These are phyloP conservation scores for Malus orientalis DNA, from an alignment of 306 rosid genomes.

Conservation along the genomic window DNA sequence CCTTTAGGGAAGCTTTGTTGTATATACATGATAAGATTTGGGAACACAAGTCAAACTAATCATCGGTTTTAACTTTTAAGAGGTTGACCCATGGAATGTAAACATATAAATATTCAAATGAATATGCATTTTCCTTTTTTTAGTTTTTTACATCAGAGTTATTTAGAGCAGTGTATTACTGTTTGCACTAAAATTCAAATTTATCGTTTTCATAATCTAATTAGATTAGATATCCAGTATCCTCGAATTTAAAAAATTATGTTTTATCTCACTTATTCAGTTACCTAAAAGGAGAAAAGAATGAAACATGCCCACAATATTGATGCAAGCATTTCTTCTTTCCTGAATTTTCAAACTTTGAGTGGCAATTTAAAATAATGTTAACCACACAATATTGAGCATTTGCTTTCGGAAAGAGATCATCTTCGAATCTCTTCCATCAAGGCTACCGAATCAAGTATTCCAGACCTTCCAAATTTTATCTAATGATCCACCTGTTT, in stretches of 20 bases:
- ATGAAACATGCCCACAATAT: not conserved
- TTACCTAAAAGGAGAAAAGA: not conserved
- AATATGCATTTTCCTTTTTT: not conserved
- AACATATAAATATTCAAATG: conserved; percentile 13
- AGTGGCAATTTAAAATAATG: not conserved
- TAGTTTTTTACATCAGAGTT: too few species aligned
- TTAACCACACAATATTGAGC: not conserved
- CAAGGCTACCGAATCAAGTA: too few species aligned
- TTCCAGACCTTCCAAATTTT: too few species aligned
- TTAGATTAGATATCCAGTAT: too few species aligned
- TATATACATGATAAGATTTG: not conserved
- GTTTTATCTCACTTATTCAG: not conserved
- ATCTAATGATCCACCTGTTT: too few species aligned
- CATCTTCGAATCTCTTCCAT: too few species aligned
- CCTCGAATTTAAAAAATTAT: too few species aligned
- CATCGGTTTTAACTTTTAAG: not conserved
- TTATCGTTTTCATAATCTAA: too few species aligned
- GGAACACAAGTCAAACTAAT: conserved; percentile 8
- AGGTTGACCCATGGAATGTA: conserved; percentile 4
- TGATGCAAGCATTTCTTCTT: not conserved
- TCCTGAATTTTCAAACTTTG: not conserved
- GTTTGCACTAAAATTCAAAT: too few species aligned
- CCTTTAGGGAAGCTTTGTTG: not conserved
- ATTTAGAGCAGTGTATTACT: too few species aligned
- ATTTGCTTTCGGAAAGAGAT: not conserved